Evolutionary conservation across 306 rosid species (phyloP).

Genomic region (Vigna radiata): DNA sequence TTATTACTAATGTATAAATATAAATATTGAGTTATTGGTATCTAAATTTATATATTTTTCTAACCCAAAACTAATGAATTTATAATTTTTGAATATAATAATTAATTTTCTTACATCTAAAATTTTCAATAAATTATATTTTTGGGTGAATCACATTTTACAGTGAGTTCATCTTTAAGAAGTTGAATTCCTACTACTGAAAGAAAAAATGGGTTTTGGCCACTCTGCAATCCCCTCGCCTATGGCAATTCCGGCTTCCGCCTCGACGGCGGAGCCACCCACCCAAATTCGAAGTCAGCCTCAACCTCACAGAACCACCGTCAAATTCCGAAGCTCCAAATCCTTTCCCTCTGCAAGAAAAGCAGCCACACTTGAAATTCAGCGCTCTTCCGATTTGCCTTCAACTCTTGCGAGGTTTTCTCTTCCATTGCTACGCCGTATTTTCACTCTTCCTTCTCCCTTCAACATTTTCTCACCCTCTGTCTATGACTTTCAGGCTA

Average conservation of each 20-base stretch:
- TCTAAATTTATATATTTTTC: no score
- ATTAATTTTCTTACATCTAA: no score
- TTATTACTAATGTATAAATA: no score
- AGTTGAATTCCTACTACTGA: no score
- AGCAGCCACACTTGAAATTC: conserved; percentile 65
- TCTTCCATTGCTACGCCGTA: neutral
- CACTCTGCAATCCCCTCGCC: conserved; percentile 39
- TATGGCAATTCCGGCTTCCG: conserved; percentile 24
- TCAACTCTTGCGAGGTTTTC: conserved; percentile 71
- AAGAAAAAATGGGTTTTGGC: conserved; percentile 37
- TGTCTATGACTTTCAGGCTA: conserved; percentile 48
- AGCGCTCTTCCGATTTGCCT: conserved; percentile 56
- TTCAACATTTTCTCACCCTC: neutral
- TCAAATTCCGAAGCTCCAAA: conserved; percentile 49
- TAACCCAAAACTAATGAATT: no score
- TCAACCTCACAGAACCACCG: conserved; percentile 1
- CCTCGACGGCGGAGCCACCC: conserved; percentile 20
- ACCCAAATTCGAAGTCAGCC: neutral
- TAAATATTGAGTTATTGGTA: no score
- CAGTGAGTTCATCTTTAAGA: no score
- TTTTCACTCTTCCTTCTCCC: neutral
- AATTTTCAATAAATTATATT: no score
- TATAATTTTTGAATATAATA: no score
- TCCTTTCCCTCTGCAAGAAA: conserved; percentile 50
- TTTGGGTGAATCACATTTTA: no score